These are phyloP conservation scores for Astrothelium subdiscretum DNA, from an alignment of 495 filamentous ascomycete species.

Conservation along the genomic window DNA sequence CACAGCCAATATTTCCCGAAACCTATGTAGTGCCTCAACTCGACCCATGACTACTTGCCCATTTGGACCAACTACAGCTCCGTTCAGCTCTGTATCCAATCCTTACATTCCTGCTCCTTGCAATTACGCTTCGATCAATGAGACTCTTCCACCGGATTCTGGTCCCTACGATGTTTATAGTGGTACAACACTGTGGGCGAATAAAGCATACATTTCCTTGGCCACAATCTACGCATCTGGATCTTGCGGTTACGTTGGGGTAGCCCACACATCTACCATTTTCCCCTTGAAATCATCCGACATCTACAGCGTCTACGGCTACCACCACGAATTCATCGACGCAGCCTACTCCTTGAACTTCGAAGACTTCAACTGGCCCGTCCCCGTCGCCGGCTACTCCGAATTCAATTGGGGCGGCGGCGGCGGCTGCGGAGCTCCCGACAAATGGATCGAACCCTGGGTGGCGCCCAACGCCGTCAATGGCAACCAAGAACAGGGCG, in stretches of 20 bases:
- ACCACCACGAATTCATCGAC: neutral
- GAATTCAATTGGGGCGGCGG: neutral
- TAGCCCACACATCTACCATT: neutral
- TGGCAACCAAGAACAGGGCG: neutral
- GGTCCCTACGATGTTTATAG: conserved; percentile 1
- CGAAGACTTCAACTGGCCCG: conserved; percentile 8
- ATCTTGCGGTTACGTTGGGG: conserved; percentile 3
- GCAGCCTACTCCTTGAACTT: conserved; percentile 9
- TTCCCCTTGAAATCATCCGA: neutral
- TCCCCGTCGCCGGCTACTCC: conserved; percentile 6
- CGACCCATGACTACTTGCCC: neutral
- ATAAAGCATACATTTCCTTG: conserved; percentile 7
- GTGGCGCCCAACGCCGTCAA: conserved; percentile 1
- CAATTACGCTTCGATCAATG: conserved; percentile 1
- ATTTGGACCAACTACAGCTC: conserved; percentile 2
- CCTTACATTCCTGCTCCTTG: neutral
- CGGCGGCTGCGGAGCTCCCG: neutral
- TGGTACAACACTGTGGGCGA: conserved; percentile 2
- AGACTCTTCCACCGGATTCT: neutral
- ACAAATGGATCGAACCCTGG: neutral
- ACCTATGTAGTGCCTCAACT: neutral
- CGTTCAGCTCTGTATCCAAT: neutral
- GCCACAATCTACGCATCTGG: conserved; percentile 1
- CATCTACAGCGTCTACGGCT: conserved; percentile 6
- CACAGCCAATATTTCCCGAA: conserved; percentile 2